Evolutionary conservation across 2,329 filamentous ascomycete species (phyloP).

Genomic region (Neonectria hederae): DNA sequence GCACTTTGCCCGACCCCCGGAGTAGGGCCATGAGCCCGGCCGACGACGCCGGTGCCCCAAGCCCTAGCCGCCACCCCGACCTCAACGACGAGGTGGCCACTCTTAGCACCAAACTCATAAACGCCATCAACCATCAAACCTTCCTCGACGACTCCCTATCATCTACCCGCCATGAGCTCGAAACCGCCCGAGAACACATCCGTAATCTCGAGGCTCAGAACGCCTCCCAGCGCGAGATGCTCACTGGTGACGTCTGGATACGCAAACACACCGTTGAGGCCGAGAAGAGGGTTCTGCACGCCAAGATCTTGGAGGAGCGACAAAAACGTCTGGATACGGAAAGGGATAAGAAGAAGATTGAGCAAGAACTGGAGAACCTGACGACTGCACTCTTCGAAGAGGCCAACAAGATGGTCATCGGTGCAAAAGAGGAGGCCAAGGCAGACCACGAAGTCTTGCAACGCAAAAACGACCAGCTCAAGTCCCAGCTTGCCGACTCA

Average conservation of each 20-base stretch:
- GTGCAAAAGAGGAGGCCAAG: conserved; percentile 86
- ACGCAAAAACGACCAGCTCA: conserved; percentile 88
- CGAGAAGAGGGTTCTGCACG: conserved; percentile 71
- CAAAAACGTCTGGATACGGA: conserved; percentile 72
- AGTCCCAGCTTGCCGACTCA: conserved; percentile 84
- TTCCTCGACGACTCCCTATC: conserved; percentile 88
- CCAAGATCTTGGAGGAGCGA: conserved; percentile 71
- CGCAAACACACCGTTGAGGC: conserved; percentile 77
- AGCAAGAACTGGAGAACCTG: conserved; percentile 89
- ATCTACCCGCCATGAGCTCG: conserved; percentile 83
- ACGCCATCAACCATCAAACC: conserved; percentile 96
- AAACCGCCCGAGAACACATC: conserved; percentile 74
- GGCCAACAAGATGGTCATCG: conserved; percentile 96
- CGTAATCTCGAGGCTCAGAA: conserved; percentile 72
- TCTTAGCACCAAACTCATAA: conserved; percentile 94
- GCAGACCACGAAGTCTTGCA: conserved; percentile 83
- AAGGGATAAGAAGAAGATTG: conserved; percentile 86
- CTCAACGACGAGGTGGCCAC: conserved; percentile 81
- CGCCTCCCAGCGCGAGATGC: conserved; percentile 75
- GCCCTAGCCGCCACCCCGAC: conserved; percentile 61
- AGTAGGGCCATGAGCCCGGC: conserved; percentile 61
- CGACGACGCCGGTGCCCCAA: conserved; percentile 45
- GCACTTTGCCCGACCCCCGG: conserved; percentile 73
- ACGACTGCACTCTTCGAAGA: conserved; percentile 97
- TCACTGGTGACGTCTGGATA: conserved; percentile 80